Conservation (phyloP, 495 filamentous ascomycete genomes). For the Daldinia vernicosa region DNA sequence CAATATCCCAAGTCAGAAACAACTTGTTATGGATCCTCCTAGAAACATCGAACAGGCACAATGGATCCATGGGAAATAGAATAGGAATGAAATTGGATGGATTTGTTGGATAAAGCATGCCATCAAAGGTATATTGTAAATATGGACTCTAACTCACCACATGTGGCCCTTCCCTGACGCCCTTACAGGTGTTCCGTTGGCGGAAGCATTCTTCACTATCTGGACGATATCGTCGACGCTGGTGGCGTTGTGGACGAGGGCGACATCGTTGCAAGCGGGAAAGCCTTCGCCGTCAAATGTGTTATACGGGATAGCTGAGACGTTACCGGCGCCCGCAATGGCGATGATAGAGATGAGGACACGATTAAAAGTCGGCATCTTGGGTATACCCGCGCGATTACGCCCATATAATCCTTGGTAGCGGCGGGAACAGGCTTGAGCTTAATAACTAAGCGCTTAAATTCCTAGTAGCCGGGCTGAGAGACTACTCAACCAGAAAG, state of each 20-base stretch:
- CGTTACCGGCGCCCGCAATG: conserved; percentile 3
- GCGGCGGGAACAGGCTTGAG: conserved; percentile 21
- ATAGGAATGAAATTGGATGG: background rate
- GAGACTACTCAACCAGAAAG: conserved; percentile 1
- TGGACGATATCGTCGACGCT: conserved; percentile 54
- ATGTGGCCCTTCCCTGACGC: conserved; percentile 60
- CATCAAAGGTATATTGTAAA: background rate
- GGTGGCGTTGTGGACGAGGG: conserved; percentile 53
- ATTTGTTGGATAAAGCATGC: background rate
- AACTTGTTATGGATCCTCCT: background rate
- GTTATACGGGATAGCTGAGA: conserved; percentile 51
- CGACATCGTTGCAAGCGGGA: conserved; percentile 56
- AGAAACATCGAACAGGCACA: background rate
- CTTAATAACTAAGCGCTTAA: conserved; percentile 10
- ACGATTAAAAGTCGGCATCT: conserved; percentile 35
- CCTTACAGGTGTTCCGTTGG: conserved; percentile 49
- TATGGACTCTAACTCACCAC: conserved; percentile 46
- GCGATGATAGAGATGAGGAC: conserved; percentile 24
- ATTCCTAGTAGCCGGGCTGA: conserved; percentile 11
- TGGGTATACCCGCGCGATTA: conserved; percentile 11
- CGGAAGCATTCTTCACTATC: conserved; percentile 51
- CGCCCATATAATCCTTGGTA: conserved; percentile 9
- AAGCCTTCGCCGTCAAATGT: conserved; percentile 62
- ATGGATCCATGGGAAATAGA: background rate
- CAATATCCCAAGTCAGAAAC: conserved; percentile 6